These are phyloP conservation scores for Arachnopeziza araneosa DNA, from an alignment of 2,329 filamentous ascomycete species.

Conservation along the genomic window DNA sequence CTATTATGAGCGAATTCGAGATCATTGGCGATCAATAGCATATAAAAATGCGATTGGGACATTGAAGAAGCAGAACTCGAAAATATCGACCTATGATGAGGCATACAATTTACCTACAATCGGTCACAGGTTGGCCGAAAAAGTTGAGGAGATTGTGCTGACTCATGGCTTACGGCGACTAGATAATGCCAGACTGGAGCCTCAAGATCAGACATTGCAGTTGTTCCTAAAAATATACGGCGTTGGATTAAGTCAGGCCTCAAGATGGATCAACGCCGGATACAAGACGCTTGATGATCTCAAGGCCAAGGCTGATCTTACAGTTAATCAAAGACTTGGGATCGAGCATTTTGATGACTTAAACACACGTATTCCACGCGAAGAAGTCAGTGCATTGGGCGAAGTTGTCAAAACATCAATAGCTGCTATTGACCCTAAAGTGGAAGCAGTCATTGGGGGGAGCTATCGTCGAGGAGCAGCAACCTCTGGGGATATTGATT, in stretches of 20 bases:
- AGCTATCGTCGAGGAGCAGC: constrained; percentile 77
- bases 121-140: constrained; percentile 67
- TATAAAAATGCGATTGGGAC: constrained; percentile 76
- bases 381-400: constrained; percentile 67
- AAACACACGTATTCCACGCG: constrained; percentile 68
- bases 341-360: constrained; percentile 78
- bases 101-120: constrained; percentile 64
- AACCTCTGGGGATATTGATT: constrained; percentile 76
- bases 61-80: constrained; percentile 58
- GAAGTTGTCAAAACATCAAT: constrained; percentile 56
- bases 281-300: constrained; percentile 71
- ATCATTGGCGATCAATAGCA: constrained; percentile 68
- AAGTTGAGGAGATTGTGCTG: constrained; percentile 82
- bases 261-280: constrained; percentile 71
- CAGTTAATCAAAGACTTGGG: constrained; percentile 65
- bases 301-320: constrained; percentile 53
- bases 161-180: constrained; percentile 68
- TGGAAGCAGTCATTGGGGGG: constrained; percentile 72
- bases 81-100: constrained; percentile 63
- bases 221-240: constrained; percentile 76
- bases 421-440: constrained; percentile 51
- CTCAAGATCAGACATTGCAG: constrained; percentile 58
- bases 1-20: constrained; percentile 69
- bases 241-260: constrained; percentile 64
- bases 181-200: constrained; percentile 63